These are phyloP conservation scores for Podila epigama DNA, from an alignment of 192 early-diverging fungal species.

Conservation along the genomic window DNA sequence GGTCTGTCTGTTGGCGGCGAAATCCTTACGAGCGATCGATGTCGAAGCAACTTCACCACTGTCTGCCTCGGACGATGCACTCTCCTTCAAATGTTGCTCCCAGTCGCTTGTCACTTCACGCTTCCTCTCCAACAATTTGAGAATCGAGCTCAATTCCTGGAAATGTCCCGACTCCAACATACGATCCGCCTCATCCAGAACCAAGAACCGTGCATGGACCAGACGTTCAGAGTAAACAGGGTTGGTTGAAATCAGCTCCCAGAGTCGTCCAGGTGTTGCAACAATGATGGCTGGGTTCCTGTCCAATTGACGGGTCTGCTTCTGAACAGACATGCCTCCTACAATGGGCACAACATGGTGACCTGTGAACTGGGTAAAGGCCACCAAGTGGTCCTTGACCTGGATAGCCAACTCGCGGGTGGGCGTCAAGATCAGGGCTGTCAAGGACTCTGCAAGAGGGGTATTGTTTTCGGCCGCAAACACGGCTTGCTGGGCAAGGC, in stretches of 20 bases:
- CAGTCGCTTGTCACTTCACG: conserved; percentile 50
- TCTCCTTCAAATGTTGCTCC: conserved; percentile 24
- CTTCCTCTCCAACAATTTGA: conserved; percentile 58
- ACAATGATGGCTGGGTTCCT: conserved; percentile 76
- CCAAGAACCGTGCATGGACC: conserved; percentile 70
- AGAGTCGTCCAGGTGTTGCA: conserved; percentile 84
- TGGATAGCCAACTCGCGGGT: conserved; percentile 97
- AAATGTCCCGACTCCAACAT: conserved; percentile 86
- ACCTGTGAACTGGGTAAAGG: conserved; percentile 46
- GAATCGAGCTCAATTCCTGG: conserved; percentile 70
- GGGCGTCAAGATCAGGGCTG: conserved; percentile 85
- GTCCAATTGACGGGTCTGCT: conserved; percentile 82
- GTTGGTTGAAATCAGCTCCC: conserved; percentile 62
- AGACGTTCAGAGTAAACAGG: conserved; percentile 63
- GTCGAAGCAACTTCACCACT: conserved; percentile 3
- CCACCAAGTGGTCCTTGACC: conserved; percentile 83
- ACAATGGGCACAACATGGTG: conserved; percentile 80
- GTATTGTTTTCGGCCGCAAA: conserved; percentile 13
- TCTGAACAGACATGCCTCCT: conserved; percentile 93
- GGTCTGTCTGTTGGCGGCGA: conserved; percentile 69
- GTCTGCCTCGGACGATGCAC: background rate
- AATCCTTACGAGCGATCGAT: conserved; percentile 24
- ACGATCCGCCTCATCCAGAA: conserved; percentile 85
- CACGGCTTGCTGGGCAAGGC: conserved; percentile 55
- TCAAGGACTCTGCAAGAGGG: conserved; percentile 40